Evolutionary conservation across 768 basidiomycete genomes (phyloP).

Genomic region (Russula compacta): DNA sequence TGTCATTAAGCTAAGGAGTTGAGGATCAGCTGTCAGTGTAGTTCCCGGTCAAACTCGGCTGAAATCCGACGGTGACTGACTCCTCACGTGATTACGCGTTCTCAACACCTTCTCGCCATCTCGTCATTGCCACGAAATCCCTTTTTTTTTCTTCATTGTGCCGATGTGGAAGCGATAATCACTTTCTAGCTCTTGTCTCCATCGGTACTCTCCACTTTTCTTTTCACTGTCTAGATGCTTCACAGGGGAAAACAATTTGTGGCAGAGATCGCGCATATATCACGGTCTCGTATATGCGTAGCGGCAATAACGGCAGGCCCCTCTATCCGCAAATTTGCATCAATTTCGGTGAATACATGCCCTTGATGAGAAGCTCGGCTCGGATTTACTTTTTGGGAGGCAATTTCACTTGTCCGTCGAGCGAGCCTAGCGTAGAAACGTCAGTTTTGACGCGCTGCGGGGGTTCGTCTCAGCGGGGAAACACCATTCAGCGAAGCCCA

Average conservation of each 20-base stretch:
- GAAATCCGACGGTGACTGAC: neutral
- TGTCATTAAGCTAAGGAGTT: neutral
- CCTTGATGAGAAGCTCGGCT: neutral
- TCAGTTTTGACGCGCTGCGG: neutral
- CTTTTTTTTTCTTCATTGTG: no score
- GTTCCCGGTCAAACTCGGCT: neutral
- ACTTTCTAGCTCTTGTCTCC: no score
- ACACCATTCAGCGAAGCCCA: neutral
- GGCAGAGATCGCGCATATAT: no score
- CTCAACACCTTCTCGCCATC: no score
- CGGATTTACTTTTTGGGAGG: neutral
- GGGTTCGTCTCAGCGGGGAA: neutral
- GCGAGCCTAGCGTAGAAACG: neutral
- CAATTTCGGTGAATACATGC: no score
- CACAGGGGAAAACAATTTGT: no score
- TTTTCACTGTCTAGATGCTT: no score
- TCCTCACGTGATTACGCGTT: neutral
- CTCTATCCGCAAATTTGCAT: neutral
- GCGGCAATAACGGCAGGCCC: neutral
- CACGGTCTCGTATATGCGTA: no score
- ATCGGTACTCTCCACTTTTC: no score
- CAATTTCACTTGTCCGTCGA: neutral
- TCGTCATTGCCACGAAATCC: no score
- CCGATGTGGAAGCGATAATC: no score
- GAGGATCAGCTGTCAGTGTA: neutral